A percentile compares a stretch with the other conserved stretches of the same genome.
phyloP scores from a whole-genome alignment of 495 filamentous ascomycete genomes.

The Extremus antarcticus region DNA sequence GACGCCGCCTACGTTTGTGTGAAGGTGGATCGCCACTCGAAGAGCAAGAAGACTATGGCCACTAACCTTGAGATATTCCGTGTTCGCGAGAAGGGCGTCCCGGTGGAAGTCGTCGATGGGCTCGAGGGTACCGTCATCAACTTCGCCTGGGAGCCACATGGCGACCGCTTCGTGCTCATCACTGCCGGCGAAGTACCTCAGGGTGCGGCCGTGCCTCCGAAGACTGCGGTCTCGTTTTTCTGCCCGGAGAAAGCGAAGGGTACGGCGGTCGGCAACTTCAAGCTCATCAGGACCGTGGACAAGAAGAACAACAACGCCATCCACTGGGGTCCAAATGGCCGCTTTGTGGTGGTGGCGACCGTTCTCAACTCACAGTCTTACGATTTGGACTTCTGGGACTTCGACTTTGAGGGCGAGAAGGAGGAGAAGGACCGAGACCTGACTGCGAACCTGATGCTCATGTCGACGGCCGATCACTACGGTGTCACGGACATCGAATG shows the following conservation, averaged over 20 bases:
- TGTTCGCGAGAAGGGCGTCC: constrained; percentile 88
- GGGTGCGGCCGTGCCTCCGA: constrained; percentile 75
- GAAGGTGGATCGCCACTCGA: constrained; percentile 97
- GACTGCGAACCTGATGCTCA: constrained; percentile 83
- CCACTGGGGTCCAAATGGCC: constrained; percentile 96
- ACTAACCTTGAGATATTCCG: constrained; percentile 98
- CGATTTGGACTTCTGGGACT: constrained; percentile 93
- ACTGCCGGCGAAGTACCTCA: constrained; percentile 76
- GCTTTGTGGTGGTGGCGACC: constrained; percentile 86
- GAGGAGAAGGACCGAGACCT: constrained; percentile 84
- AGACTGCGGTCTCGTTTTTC: constrained; percentile 91
- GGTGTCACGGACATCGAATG: constrained; percentile 96
- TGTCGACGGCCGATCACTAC: constrained; percentile 89
- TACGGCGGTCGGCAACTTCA: constrained; percentile 74
- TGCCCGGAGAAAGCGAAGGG: constrained; percentile 86
- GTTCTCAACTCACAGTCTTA: constrained; percentile 84
- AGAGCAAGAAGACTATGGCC: constrained; percentile 93
- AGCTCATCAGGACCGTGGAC: constrained; percentile 81
- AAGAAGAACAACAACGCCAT: constrained; percentile 99
- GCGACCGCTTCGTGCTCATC: constrained; percentile 92
- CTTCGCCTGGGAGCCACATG: constrained; percentile 97
- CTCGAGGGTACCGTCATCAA: constrained; percentile 98
- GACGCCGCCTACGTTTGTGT: constrained; percentile 89
- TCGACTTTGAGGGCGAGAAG: constrained; percentile 97
- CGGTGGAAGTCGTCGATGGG: constrained; percentile 92